A percentile compares a stretch with the other conserved stretches of the same genome.
phyloP scores from a whole-genome alignment of 768 basidiomycete genomes.

The Suillus subluteus region DNA sequence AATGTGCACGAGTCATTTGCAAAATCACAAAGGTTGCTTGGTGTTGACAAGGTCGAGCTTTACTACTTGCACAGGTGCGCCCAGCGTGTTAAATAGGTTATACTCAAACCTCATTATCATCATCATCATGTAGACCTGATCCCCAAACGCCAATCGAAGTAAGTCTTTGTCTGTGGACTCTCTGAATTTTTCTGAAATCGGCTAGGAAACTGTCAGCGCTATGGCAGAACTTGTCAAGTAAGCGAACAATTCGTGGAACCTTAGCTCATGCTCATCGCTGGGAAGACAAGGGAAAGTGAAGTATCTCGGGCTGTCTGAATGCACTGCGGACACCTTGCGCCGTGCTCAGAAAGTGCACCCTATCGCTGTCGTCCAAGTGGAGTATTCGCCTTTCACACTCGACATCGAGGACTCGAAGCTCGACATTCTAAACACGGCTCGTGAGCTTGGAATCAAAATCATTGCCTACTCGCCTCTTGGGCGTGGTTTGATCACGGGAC shows the following conservation, averaged over 20 bases:
- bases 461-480: conserved; percentile 59
- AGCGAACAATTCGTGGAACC: conserved; percentile 1
- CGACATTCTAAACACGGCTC: conserved; percentile 43
- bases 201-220: conserved; percentile 45
- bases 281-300: conserved; percentile 49
- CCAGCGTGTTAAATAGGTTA: not conserved
- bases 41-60: conserved; percentile 47
- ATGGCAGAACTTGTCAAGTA: conserved; percentile 59
- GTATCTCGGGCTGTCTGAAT: conserved; percentile 58
- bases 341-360: conserved; percentile 55
- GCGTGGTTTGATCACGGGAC: conserved; percentile 53
- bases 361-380: conserved; percentile 52
- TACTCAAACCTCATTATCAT: not conserved
- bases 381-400: conserved; percentile 54
- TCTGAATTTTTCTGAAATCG: not conserved
- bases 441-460: conserved; percentile 53
- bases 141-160: conserved; percentile 51
- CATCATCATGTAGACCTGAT: conserved; percentile 38
- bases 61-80: conserved; percentile 48
- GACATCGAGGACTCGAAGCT: conserved; percentile 50
- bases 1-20: conserved; percentile 43
- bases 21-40: conserved; percentile 44
- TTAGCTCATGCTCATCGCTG: conserved; percentile 26
- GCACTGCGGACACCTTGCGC: conserved; percentile 48
- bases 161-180: conserved; percentile 10